Conservation (phyloP, 768 basidiomycete genomes). For the Mycena galopus region DNA sequence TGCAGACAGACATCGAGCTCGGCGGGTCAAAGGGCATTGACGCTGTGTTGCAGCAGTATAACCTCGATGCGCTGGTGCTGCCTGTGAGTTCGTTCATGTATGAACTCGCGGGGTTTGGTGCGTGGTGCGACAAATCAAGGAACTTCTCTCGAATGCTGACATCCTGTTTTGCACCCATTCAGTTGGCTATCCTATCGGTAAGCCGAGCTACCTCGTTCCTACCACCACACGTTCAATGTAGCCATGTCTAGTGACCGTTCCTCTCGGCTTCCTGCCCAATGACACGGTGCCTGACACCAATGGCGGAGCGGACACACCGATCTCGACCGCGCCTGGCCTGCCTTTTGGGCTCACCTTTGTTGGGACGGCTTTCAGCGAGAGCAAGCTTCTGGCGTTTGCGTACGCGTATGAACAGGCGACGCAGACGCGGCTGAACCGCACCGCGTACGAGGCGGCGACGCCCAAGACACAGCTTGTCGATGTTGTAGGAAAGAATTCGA, state of each 20-base stretch:
- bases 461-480: conserved; percentile 58
- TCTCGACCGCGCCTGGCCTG: conserved; percentile 51
- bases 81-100: conserved; percentile 37
- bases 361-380: conserved; percentile 61
- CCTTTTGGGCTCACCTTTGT: conserved; percentile 59
- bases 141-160: conserved; percentile 15
- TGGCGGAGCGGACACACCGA: conserved; percentile 40
- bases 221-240: conserved; percentile 54
- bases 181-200: conserved; percentile 25
- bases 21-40: conserved; percentile 53
- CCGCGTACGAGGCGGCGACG: conserved; percentile 53
- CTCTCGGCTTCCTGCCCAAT: conserved; percentile 55
- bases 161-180: neutral
- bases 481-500: conserved; percentile 36
- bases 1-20: conserved; percentile 44
- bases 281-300: conserved; percentile 36
- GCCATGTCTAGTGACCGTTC: conserved; percentile 50
- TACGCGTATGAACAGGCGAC: conserved; percentile 65
- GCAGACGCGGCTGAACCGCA: conserved; percentile 49
- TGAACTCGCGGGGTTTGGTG: conserved; percentile 36
- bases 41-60: conserved; percentile 46
- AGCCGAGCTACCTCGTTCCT: neutral
- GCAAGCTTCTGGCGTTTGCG: conserved; percentile 55
- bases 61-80: conserved; percentile 52
- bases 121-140: neutral